Evolutionary conservation across 805 yeast genomes (phyloP).

Genomic region (Yarrowia hollandica): DNA sequence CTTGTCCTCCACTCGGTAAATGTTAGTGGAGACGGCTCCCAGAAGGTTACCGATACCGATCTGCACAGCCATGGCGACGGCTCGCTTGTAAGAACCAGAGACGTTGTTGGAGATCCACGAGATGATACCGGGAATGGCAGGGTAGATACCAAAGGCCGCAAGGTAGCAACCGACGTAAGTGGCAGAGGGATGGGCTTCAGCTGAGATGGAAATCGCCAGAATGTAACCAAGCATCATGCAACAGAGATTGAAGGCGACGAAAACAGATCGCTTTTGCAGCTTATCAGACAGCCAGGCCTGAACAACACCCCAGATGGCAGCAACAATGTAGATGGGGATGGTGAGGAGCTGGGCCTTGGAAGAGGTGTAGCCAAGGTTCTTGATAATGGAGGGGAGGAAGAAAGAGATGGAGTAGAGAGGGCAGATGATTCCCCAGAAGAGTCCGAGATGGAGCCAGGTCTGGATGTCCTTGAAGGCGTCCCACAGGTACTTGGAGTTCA

Average conservation of each 20-base stretch:
- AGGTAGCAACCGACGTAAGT: constrained; percentile 59
- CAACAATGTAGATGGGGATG: constrained; percentile 47
- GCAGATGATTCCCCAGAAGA: constrained; percentile 55
- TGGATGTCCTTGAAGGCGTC: constrained; percentile 53
- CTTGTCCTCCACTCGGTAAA: constrained; percentile 54
- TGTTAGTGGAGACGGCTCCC: constrained; percentile 57
- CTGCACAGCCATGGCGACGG: constrained; percentile 54
- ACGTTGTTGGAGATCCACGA: constrained; percentile 61
- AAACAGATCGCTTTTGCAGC: constrained; percentile 41
- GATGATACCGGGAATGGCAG: constrained; percentile 58
- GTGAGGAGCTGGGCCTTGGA: constrained; percentile 53
- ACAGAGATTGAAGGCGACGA: constrained; percentile 35
- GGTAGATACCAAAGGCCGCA: constrained; percentile 53
- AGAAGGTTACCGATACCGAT: constrained; percentile 67
- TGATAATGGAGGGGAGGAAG: constrained; percentile 58
- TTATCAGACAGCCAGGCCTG: constrained; percentile 38
- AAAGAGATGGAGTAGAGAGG: constrained; percentile 62
- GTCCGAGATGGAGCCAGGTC: constrained; percentile 52
- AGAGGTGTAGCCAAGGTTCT: constrained; percentile 58
- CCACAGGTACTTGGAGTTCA: constrained; percentile 44
- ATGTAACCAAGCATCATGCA: constrained; percentile 43
- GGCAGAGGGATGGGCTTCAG: constrained; percentile 37
- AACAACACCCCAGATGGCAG: constrained; percentile 39
- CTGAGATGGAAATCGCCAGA: constrained; percentile 49
- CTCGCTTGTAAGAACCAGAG: constrained; percentile 58